Evolutionary conservation across 371 early-diverging fungal genomes (phyloP), one percentile per base, ranked within the genome.

Genomic region (Amoeboaphelidium protococcarum): DNA sequence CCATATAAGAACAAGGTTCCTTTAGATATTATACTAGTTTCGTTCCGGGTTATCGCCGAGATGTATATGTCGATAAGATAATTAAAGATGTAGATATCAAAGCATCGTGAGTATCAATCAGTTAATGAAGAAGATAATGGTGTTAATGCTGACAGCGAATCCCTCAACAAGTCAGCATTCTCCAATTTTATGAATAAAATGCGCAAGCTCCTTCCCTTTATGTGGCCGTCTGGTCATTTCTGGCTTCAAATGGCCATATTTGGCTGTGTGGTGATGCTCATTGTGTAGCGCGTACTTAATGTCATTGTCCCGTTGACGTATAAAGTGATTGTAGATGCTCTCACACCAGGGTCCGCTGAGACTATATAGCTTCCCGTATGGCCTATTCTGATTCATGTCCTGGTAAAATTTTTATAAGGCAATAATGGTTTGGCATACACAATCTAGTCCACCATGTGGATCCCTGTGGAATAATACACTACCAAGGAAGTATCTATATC

Each of bases 381-480:
- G 23, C 70, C 72, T 42, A 72, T 87, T 40, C 52, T 71, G 19
- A 42, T 74, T 0, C 87, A 76, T 48, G 72, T 76, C 19, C 65
- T 63, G 1, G 59, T 86, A 41, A 62, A 76, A 42, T 75, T 79
- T 42, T 64, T 62, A 37, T 65, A 64, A 50, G 66, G 65, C 23
- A 58, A 60, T 26, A 54, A 74, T n/a, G 89, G 90, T 22, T 53
- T 87, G 4, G 60, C 88, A 27, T 73, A 74, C 47, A 70, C 76
- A 1, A 37, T 78, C 20, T 87, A 88, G 55, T 76, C 71, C 50
- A 68, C 75, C 49, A 57, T 80, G 2, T 90, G 88, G 87, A 76
- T 89, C 21, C 90, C 88, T 1, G 75, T 92, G 3, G 78, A 80
- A 2, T 88, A 82, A 62, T 79, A 68, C 59, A 83, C 82, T n/a